Evolutionary conservation across 1,284 basidiomycete genomes (phyloP), one percentile per base, ranked within the genome.

Genomic region (Leucoagaricus sp.): DNA sequence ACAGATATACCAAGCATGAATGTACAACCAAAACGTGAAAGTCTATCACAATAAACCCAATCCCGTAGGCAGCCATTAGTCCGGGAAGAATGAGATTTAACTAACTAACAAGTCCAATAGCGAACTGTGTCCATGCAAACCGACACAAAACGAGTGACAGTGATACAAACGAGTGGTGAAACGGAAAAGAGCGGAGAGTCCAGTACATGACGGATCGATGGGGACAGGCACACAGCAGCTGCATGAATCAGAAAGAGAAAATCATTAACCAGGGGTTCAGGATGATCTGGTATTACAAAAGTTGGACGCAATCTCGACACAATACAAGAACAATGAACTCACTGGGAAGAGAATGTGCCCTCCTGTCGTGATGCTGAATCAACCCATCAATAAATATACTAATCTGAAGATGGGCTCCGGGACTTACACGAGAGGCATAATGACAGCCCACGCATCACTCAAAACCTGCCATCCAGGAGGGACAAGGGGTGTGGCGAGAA

Each of bases 221-320:
- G n/a, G n/a, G n/a, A n/a, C 26, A 19, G 3, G 34, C 36, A 28
- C 38, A 29, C 19, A 21, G 41, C 6, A 13, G 15, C 19, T 6
- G 45, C 4, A 12, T n/a, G 7, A 25, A 59, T 73, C 63, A 87
- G 61, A 84, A 87, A 0, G 81, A 82, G 70, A 88, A 87, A 53
- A 86, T 84, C 84, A 87, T 86, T 45, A 87, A 69, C 84, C 84
- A 87, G 1, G 79, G 79, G 60, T 91, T 91, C 58, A 91, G 79
- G 49, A 90, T 81, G 58, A 91, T 86, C 82, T 87, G 57, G n/a
- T 55, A 21, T 53, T 6, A 47, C 49, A 41, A 28, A 54, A 49
- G 49, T 55, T 49, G 66, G 57, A 58, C 58, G 9, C 29, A 36
- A 21, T 58, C 29, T 23, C n/a, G 53, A 34, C 10, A 49, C 48